Percentiles rank a stretch among this genome's conserved stretches.
Conservation (phyloP, 306 rosid genomes). For the Prunus fruticosa region DNA sequence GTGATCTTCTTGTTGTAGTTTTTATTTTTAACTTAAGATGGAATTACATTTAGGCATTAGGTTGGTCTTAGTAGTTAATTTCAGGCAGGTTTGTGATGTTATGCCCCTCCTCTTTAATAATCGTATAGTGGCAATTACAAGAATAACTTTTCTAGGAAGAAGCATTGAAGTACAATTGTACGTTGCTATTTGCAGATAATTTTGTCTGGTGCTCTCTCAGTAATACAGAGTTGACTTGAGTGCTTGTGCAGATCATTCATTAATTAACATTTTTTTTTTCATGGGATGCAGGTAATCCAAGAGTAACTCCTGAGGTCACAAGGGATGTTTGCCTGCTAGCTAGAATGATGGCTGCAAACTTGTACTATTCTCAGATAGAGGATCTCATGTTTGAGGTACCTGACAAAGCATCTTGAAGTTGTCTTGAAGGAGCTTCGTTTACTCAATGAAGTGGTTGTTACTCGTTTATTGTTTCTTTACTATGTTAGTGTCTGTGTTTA, state of each 20-base stretch:
- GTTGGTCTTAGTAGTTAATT: neutral
- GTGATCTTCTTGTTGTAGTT: neutral
- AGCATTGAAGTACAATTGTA: neutral
- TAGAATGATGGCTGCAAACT: slow-evolving; percentile 98
- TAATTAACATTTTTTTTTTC: neutral
- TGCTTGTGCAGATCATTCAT: neutral
- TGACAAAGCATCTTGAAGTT: slow-evolving; percentile 13
- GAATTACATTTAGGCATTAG: neutral
- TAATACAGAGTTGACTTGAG: neutral
- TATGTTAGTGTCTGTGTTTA: slow-evolving; percentile 5
- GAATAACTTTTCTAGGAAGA: neutral
- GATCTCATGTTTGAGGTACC: slow-evolving; percentile 98
- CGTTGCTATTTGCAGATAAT: neutral
- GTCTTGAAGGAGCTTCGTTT: slow-evolving; percentile 7
- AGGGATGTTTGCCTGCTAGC: slow-evolving; percentile 97
- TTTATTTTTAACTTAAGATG: neutral
- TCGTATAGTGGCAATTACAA: neutral
- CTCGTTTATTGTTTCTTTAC: slow-evolving; percentile 10
- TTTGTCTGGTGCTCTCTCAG: neutral
- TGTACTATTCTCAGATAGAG: slow-evolving; percentile 96
- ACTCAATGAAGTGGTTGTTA: neutral
- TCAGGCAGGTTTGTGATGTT: neutral
- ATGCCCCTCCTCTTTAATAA: neutral
- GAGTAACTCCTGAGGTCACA: slow-evolving; percentile 98
- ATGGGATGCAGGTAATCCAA: slow-evolving; percentile 79